Conservation (phyloP, 2,329 filamentous ascomycete genomes). For the Cladosporium sp. region DNA sequence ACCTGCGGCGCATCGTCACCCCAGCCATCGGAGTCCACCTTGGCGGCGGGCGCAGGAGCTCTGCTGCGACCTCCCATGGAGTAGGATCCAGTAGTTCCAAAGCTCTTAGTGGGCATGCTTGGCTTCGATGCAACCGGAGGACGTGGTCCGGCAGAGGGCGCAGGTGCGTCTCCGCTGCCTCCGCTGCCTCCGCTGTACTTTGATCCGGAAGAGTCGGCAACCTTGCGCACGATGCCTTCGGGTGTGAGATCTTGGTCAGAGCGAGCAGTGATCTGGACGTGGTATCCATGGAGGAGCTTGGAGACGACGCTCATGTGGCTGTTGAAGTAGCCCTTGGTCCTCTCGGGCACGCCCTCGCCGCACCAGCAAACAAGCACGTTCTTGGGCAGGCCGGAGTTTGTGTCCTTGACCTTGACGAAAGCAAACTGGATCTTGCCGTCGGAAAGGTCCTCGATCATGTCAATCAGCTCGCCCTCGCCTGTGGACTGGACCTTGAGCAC, state of each 20-base stretch:
- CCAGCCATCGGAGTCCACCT: constrained; percentile 86
- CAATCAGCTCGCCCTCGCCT: constrained; percentile 87
- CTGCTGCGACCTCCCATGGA: constrained; percentile 63
- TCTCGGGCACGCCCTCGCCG: constrained; percentile 94
- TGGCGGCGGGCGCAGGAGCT: constrained; percentile 53
- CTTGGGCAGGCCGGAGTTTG: constrained; percentile 86
- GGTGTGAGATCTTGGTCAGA: constrained; percentile 86
- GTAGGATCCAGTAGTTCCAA: constrained; percentile 54
- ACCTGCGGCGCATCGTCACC: constrained; percentile 90
- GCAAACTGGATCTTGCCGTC: constrained; percentile 97
- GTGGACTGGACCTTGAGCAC: constrained; percentile 91
- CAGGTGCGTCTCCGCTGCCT: constrained; percentile 53
- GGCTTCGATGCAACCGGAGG: constrained; percentile 84
- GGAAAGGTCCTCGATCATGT: constrained; percentile 92
- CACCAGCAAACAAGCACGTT: constrained; percentile 94
- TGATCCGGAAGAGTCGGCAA: constrained; percentile 88
- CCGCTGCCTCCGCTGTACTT: constrained; percentile 85
- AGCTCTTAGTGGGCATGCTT: constrained; percentile 75
- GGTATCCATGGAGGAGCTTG: constrained; percentile 92
- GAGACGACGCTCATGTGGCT: constrained; percentile 87
- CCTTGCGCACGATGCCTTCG: constrained; percentile 86
- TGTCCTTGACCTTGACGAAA: constrained; percentile 94
- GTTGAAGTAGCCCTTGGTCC: constrained; percentile 97
- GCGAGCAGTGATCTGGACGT: constrained; percentile 94
- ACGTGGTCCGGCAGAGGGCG: constrained; percentile 56